phyloP scores from a whole-genome alignment of 306 rosid genomes.

The Prinsepia uniflora region DNA sequence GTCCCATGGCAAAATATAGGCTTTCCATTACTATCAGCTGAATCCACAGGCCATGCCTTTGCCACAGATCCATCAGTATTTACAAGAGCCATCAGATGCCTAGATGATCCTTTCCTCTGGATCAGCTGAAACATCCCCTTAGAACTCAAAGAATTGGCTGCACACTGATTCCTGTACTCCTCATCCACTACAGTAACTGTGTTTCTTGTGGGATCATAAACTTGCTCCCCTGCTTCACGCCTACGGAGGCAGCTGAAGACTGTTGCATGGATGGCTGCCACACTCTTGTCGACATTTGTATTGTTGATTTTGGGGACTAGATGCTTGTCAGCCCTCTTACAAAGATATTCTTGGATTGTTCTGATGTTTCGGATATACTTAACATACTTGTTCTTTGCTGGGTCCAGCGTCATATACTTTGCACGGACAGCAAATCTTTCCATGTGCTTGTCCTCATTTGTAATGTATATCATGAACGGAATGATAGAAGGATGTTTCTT shows the following conservation, averaged over 20 bases:
- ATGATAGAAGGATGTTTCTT: slow-evolving; percentile 92
- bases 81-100: slow-evolving; percentile 83
- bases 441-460: slow-evolving; percentile 92
- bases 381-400: slow-evolving; percentile 90
- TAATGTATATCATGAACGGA: slow-evolving; percentile 90
- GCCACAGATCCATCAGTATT: slow-evolving; percentile 94
- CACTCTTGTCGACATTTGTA: slow-evolving; percentile 96
- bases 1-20: slow-evolving; percentile 48
- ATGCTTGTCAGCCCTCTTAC: slow-evolving; percentile 95
- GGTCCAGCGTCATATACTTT: slow-evolving; percentile 94
- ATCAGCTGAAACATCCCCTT: slow-evolving; percentile 96
- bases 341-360: slow-evolving; percentile 93
- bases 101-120: slow-evolving; percentile 86
- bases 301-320: slow-evolving; percentile 97
- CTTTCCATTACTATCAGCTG: slow-evolving; percentile 64
- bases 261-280: slow-evolving; percentile 96
- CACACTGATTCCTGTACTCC: slow-evolving; percentile 89
- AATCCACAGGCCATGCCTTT: slow-evolving; percentile 92
- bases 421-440: slow-evolving; percentile 99
- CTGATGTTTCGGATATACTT: slow-evolving; percentile 94
- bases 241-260: slow-evolving; percentile 91
- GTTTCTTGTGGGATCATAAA: slow-evolving; percentile 67
- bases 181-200: slow-evolving; percentile 78
- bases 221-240: slow-evolving; percentile 81
- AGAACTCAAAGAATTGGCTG: slow-evolving; percentile 80